Base-by-base conservation (phyloP, 257 asterid species). In the Plantago elongata region DNA sequence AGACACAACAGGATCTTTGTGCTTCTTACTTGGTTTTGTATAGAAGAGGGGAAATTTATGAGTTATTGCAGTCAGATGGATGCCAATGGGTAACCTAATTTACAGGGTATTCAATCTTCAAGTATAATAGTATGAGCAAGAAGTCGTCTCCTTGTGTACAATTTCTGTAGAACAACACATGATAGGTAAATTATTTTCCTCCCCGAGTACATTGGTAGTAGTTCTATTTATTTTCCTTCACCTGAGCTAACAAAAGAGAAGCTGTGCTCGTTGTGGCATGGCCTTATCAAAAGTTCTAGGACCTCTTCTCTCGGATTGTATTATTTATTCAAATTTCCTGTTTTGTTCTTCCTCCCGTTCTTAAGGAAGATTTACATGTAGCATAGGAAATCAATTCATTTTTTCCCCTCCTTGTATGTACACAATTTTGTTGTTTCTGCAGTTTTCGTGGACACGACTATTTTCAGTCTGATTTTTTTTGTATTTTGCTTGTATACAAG, bases 231-330 rank as follows among this genome's bases (percentile, higher is more conserved):
- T 48, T 52, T 61, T 55, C 70, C 60, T 54, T 51, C 62, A 67
- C 43, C 69, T 51, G 74, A 60, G 78, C 74, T 76, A 71, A 72
- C 76, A 57, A 71, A 63, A 59, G 74, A 66, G 69, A 50, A 54
- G 3, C 60, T 61, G 40, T 51, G 64, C 22, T 51, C 71, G 45
- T 66, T 78, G 80, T 79, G 73, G 69, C 77, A 66, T 75, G 48
- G 71, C 65, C 60, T 50, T 73, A 54, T 59, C 72, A 63, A 62
- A 67, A 63, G 73, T 64, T 84, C 45, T 81, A 74, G 83, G 81
- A 22, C 18, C n/a, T 59, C 54, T 59, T 5, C n/a, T 13, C 55
- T 43, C 60, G 58, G 47, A 55, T 72, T 29, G 64, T 56, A 65
- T 81, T 61, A 46, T 51, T 75, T 71, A 55, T 64, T 72, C 75